phyloP scores from a whole-genome alignment of 2,329 filamentous ascomycete species.

The Cordyceps cicadae region DNA sequence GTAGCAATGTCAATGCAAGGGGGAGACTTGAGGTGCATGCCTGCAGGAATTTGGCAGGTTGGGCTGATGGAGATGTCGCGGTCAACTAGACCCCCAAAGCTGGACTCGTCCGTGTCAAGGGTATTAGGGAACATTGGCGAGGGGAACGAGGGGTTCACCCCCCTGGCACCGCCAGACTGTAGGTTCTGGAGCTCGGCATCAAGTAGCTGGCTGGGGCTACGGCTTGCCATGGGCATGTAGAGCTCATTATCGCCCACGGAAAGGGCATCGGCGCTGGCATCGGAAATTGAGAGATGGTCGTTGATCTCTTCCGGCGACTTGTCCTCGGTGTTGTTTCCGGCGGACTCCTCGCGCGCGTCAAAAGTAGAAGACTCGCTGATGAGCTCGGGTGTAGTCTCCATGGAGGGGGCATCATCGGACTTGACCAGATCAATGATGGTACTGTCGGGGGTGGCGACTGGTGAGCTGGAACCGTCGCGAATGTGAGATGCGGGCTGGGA shows the following conservation, averaged over 20 bases:
- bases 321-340: slow-evolving; percentile 10
- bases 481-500: slow-evolving; percentile 14
- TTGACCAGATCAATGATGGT: background rate
- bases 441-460: background rate
- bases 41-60: slow-evolving; percentile 1
- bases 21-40: slow-evolving; percentile 37
- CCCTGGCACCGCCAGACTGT: slow-evolving; percentile 12
- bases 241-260: slow-evolving; percentile 10
- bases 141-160: slow-evolving; percentile 25
- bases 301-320: slow-evolving; percentile 13
- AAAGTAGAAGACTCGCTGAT: slow-evolving; percentile 9
- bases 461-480: slow-evolving; percentile 10
- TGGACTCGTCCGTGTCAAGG: slow-evolving; percentile 18
- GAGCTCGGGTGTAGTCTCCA: slow-evolving; percentile 11
- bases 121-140: slow-evolving; percentile 18
- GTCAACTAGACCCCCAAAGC: background rate
- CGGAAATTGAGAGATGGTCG: slow-evolving; percentile 15
- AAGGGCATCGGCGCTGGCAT: slow-evolving; percentile 11
- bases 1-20: slow-evolving; percentile 46
- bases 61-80: slow-evolving; percentile 8
- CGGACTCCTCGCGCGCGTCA: background rate
- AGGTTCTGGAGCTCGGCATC: slow-evolving; percentile 7
- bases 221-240: slow-evolving; percentile 11
- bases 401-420: slow-evolving; percentile 6
- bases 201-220: slow-evolving; percentile 12